phyloP scores from a whole-genome alignment of 306 rosid genomes.

The Trifolium repens region DNA sequence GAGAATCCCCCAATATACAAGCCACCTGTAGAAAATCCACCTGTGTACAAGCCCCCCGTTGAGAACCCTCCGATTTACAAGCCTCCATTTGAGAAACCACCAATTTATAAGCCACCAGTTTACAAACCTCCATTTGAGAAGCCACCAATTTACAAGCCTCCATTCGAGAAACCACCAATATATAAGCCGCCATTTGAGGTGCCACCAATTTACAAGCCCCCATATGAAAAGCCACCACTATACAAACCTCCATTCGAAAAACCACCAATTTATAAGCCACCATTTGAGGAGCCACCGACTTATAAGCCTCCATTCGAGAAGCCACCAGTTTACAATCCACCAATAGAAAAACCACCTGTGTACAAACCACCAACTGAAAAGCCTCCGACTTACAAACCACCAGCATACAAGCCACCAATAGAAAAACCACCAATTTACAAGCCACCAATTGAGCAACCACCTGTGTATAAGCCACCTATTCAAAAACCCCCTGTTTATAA shows the following conservation, averaged over 20 bases:
- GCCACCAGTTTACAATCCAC: background rate
- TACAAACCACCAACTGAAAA: background rate
- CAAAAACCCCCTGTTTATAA: background rate
- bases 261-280: background rate
- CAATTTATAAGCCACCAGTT: accelerated
- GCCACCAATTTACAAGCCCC: background rate
- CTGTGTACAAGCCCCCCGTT: background rate
- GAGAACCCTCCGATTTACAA: background rate
- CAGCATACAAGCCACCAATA: background rate
- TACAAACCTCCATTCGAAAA: background rate
- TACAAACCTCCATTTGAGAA: background rate
- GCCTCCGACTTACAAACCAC: background rate
- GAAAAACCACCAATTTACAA: background rate
- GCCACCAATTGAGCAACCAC: background rate
- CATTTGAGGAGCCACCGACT: background rate
- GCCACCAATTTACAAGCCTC: background rate
- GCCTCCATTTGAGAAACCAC: background rate
- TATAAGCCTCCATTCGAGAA: background rate
- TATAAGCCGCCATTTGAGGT: background rate
- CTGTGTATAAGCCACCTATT: background rate
- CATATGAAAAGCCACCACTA: background rate
- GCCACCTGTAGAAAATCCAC: background rate
- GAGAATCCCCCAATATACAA: background rate
- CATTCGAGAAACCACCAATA: background rate
- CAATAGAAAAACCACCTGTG: background rate